A percentile compares a stretch with the other conserved stretches of the same genome.
These are phyloP conservation scores for Schizochytrium sp. DNA, from an alignment of 108 stramenopile genomes.

Conservation along the genomic window DNA sequence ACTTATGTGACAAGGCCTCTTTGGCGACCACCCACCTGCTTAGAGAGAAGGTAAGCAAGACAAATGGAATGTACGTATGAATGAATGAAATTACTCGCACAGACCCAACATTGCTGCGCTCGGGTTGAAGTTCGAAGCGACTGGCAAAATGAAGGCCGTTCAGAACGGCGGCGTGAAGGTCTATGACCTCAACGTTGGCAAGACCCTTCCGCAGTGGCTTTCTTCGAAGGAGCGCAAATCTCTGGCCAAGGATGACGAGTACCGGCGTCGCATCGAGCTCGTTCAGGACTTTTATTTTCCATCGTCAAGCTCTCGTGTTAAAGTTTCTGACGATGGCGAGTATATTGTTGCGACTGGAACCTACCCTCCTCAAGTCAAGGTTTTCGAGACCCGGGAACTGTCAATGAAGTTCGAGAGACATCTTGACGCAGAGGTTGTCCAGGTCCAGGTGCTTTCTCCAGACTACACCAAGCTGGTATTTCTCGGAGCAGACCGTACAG, in stretches of 20 bases:
- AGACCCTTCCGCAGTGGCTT: conserved; percentile 95
- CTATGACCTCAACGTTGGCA: conserved; percentile 88
- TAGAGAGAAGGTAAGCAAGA: too few species aligned
- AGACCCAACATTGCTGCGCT: neutral
- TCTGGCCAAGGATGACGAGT: conserved; percentile 87
- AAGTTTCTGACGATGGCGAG: conserved; percentile 86
- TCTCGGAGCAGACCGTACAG: conserved; percentile 88
- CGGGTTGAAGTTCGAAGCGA: neutral
- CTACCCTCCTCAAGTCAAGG: conserved; percentile 93
- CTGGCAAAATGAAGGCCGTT: conserved; percentile 85
- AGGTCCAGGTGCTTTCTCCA: conserved; percentile 84
- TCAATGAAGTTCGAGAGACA: conserved; percentile 98
- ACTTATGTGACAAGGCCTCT: too few species aligned
- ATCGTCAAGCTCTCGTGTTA: conserved; percentile 79
- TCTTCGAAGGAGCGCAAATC: conserved; percentile 89
- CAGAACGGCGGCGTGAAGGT: conserved; percentile 86
- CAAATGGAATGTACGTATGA: too few species aligned
- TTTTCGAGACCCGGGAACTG: conserved; percentile 93
- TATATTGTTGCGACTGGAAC: conserved; percentile 91
- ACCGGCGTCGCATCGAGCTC: conserved; percentile 92
- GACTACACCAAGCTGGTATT: conserved; percentile 96
- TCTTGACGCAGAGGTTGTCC: conserved; percentile 91
- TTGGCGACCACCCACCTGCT: too few species aligned
- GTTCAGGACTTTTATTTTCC: conserved; percentile 98
- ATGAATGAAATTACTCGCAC: too few species aligned